These are phyloP conservation scores for Blastocystis sp. DNA, from an alignment of 352 stramenopile genomes.

Conservation along the genomic window DNA sequence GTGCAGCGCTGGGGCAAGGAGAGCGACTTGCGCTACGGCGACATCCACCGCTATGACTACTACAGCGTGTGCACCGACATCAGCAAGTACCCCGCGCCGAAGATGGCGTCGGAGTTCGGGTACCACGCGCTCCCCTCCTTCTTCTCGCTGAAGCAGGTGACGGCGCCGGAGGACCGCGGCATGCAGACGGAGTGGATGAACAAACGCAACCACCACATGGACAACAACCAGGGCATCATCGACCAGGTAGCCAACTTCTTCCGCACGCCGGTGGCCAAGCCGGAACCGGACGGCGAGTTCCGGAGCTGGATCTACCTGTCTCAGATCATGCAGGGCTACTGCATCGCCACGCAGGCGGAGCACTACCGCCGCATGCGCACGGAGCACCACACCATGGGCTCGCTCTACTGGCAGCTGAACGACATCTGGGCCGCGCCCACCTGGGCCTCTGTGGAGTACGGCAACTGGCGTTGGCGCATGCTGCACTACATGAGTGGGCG, in stretches of 20 bases:
- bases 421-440: slow-evolving; percentile 82
- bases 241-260: slow-evolving; percentile 78
- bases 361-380: slow-evolving; percentile 60
- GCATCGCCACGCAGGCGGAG: slow-evolving; percentile 48
- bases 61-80: slow-evolving; percentile 78
- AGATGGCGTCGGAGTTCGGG: slow-evolving; percentile 82
- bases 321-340: slow-evolving; percentile 64
- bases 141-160: slow-evolving; percentile 75
- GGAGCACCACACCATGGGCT: slow-evolving; percentile 57
- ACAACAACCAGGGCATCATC: slow-evolving; percentile 78
- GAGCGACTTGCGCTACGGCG: slow-evolving; percentile 72
- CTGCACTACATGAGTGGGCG: slow-evolving; percentile 52
- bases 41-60: slow-evolving; percentile 84
- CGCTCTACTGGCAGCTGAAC: slow-evolving; percentile 80
- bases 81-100: slow-evolving; percentile 76
- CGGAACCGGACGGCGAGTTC: not conserved
- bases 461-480: slow-evolving; percentile 20
- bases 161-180: slow-evolving; percentile 73
- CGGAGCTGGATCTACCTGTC: slow-evolving; percentile 43
- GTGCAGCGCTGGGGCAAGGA: slow-evolving; percentile 80
- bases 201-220: slow-evolving; percentile 79
- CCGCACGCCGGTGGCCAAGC: slow-evolving; percentile 72
- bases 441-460: slow-evolving; percentile 80
- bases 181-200: slow-evolving; percentile 80
- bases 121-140: slow-evolving; percentile 80